Percentiles rank a stretch among this genome's conserved stretches.
Conservation (phyloP, 1,284 basidiomycete species). For the Vanrija humicola region DNA sequence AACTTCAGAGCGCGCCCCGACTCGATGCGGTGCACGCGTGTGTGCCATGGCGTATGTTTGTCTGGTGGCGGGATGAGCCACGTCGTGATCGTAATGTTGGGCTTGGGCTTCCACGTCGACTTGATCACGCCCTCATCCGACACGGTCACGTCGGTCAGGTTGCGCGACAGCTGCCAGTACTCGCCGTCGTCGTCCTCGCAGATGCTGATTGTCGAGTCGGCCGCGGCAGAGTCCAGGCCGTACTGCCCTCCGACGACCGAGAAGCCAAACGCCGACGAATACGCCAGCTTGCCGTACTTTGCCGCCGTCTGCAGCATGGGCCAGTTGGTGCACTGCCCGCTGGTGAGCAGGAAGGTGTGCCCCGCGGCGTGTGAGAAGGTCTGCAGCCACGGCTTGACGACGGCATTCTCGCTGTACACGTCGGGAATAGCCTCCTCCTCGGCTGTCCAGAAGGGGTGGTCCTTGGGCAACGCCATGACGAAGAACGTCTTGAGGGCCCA, state of each 20-base stretch:
- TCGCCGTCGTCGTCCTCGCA: constrained; percentile 58
- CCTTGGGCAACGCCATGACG: constrained; percentile 58
- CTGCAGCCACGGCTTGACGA: constrained; percentile 27
- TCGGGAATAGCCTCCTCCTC: constrained; percentile 50
- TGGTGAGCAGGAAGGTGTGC: constrained; percentile 64
- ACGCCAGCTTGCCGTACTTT: constrained; percentile 72
- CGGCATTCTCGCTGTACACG: constrained; percentile 46
- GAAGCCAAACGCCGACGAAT: constrained; percentile 69
- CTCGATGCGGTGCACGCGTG: constrained; percentile 25
- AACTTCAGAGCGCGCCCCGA: constrained; percentile 9
- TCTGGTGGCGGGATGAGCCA: constrained; percentile 27
- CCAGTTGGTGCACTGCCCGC: constrained; percentile 55
- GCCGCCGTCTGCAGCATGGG: constrained; percentile 39
- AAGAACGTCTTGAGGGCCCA: constrained; percentile 75
- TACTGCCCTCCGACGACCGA: constrained; percentile 63
- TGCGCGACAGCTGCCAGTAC: constrained; percentile 63
- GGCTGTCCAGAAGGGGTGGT: constrained; percentile 65
- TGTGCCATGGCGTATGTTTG: constrained; percentile 19
- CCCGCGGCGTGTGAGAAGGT: constrained; percentile 23
- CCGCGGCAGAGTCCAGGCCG: constrained; percentile 63
- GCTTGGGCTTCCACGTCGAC: constrained; percentile 27
- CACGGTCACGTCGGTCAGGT: constrained; percentile 15
- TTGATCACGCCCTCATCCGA: constrained; percentile 21
- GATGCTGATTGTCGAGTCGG: constrained; percentile 63
- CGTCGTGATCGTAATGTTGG: constrained; percentile 23